Base-by-base conservation (phyloP, 257 asterid genomes). In the Gentiana straminea region DNA sequence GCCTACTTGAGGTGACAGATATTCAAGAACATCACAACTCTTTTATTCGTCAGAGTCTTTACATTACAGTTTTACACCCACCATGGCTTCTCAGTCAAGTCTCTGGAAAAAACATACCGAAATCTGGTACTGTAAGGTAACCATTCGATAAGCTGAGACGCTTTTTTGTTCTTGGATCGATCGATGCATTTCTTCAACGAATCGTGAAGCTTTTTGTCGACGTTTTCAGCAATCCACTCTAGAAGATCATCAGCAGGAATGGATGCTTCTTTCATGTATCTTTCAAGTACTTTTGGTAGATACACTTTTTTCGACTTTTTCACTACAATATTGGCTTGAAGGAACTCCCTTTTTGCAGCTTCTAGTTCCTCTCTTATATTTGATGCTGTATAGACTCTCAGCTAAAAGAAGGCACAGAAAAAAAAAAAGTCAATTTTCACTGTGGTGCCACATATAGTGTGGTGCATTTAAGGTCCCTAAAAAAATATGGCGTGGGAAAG, bases 141-240 rank as follows among this genome's bases (percentile, higher is more conserved):
- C 89, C 89, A 81, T 9, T 75, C 81, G 51, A 78, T 63, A 57
- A 67, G 74, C 61, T 74, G 79, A 35, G 86, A 77, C 12, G 68
- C 37, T 55, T 59, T 73, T 62, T 64, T 75, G 50, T 45, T 68
- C 4, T 37, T 39, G 46, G 72, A 55, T 44, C 65, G 49, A 13
- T 81, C 75, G 2, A 69, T 24, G 59, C 82, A 77, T 49, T 68
- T 78, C 61, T 71, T 77, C 49, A 75, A 69, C 8, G 79, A 73
- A 54, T 75, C 79, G 2, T 38, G 63, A 58, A 77, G 80, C 71
- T 77, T 78, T 72, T 56, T 70, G 49, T 81, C 82, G 6, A 73
- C 73, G 43, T 68, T 75, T 52, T 68, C 84, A 58, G 69, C 54
- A 44, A 73, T 68, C 85, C 82, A 70, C 15, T 65, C 51, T 39